Evolutionary conservation across 2,329 filamentous ascomycete species (phyloP), one percentile per base, ranked within the genome.

Genomic region (Davidsoniella neocaledoniae): DNA sequence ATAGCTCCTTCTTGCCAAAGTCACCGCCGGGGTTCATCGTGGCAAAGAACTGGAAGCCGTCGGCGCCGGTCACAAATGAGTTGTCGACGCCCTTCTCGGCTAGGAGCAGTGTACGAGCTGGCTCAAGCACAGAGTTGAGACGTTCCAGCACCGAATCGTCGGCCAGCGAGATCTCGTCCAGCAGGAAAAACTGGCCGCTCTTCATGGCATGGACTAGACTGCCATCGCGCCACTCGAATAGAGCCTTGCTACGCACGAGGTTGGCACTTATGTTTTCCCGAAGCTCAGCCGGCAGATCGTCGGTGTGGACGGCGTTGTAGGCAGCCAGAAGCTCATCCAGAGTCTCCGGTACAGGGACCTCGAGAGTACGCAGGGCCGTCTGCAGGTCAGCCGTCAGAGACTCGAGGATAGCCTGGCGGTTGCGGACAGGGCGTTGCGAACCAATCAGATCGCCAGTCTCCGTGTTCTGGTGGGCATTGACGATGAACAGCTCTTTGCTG

Each of bases 11-110:
- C 67, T 99, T 99, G 56, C 91, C 91, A 62, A 96, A 98, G 61
- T 99, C 91, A 43, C 93, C 91, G 46, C 93, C 93, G 7, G 91
- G 91, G 57, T 99, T 99, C 91, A 99, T 99, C 0, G 91, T 98
- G 3, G 91, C 90, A 53, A 98, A 77, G 64, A 98, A 95, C 59
- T 98, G 88, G 64, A 96, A 99, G 0, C 83, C 85, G 39, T 82
- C 71, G 9, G 72, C 65, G 5, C 83, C 91, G 38, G 76, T 74
- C 23, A 98, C 74, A 55, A 85, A 79, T 0, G 87, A 87, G 61
- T 94, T 81, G 4, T 83, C 74, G 2, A 85, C 77, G 0, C 91
- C 93, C 64, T 96, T 98, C 62, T 98, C 91, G 0, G 93, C 93
- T 14, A 99, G 73, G 2, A 98, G 68, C 25, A 98, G 76, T 0